Evolutionary conservation across 768 basidiomycete species (phyloP).

Genomic region (Kwoniella mangroviensis): DNA sequence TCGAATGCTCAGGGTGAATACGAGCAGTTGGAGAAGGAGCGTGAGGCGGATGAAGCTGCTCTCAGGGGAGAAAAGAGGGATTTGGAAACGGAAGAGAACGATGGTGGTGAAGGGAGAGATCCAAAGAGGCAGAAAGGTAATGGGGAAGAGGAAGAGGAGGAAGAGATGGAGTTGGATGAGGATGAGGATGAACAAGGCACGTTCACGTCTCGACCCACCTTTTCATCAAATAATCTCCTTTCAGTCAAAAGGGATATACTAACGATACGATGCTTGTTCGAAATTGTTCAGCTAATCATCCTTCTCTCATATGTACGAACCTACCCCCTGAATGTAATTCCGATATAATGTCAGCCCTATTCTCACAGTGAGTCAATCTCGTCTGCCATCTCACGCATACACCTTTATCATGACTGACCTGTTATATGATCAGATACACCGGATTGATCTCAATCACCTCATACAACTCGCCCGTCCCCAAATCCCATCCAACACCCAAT

Average conservation of each 20-base stretch:
- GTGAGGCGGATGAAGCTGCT: slow-evolving; percentile 65
- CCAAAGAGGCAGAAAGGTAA: slow-evolving; percentile 73
- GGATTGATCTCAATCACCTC: slow-evolving; percentile 73
- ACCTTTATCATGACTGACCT: no score
- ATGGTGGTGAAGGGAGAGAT: slow-evolving; percentile 62
- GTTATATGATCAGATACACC: slow-evolving; percentile 67
- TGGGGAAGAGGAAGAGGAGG: slow-evolving; percentile 81
- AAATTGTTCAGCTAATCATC: slow-evolving; percentile 16
- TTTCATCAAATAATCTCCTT: no score
- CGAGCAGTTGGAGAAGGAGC: slow-evolving; percentile 58
- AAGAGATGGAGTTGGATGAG: slow-evolving; percentile 89
- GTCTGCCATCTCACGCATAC: no score
- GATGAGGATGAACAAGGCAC: slow-evolving; percentile 56
- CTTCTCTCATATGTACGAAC: slow-evolving; percentile 63
- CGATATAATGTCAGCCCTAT: slow-evolving; percentile 80
- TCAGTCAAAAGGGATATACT: neutral
- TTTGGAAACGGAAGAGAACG: slow-evolving; percentile 67
- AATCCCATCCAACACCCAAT: slow-evolving; percentile 41
- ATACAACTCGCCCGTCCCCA: slow-evolving; percentile 47
- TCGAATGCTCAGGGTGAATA: slow-evolving; percentile 61
- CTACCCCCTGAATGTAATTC: slow-evolving; percentile 88
- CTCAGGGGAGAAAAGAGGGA: slow-evolving; percentile 62
- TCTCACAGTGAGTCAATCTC: slow-evolving; percentile 76
- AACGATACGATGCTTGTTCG: slow-evolving; percentile 33
- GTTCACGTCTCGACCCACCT: neutral